Conservation (phyloP, 805 yeast species). For the Candida hispaniensis region DNA sequence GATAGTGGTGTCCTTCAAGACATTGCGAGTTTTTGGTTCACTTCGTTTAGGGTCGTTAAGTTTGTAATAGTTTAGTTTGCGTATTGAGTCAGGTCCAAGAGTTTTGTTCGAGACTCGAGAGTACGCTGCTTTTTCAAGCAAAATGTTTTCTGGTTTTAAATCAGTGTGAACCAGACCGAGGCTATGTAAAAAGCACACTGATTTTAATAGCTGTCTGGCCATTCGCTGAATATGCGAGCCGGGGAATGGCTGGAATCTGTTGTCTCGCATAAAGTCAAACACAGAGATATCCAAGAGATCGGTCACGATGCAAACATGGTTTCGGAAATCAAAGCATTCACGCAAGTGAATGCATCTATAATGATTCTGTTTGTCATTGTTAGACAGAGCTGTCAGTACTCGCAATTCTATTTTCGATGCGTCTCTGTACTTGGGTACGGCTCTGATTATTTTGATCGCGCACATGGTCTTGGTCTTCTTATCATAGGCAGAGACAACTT, state of each 20-base stretch:
- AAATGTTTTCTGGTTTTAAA: conserved; percentile 88
- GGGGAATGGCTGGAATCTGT: conserved; percentile 81
- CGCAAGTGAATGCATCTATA: conserved; percentile 76
- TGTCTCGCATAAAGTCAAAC: conserved; percentile 80
- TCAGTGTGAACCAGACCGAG: conserved; percentile 89
- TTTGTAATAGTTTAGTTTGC: conserved; percentile 13
- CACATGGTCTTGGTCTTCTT: conserved; percentile 46
- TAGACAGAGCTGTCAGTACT: conserved; percentile 61
- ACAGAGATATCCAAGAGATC: conserved; percentile 75
- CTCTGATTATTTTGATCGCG: conserved; percentile 86
- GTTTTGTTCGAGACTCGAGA: conserved; percentile 27
- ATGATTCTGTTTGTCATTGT: conserved; percentile 54
- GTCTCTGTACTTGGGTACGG: conserved; percentile 88
- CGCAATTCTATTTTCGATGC: conserved; percentile 90
- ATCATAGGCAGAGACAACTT: conserved; percentile 78
- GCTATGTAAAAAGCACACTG: conserved; percentile 84
- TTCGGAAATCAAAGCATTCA: conserved; percentile 85
- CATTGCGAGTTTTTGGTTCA: conserved; percentile 33
- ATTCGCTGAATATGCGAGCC: conserved; percentile 87
- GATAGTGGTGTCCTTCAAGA: conserved; percentile 67
- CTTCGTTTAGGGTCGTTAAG: conserved; percentile 12
- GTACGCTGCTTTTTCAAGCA: conserved; percentile 48
- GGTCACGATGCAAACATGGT: conserved; percentile 90
- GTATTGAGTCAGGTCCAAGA: conserved; percentile 12
- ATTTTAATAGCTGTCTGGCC: conserved; percentile 70